Base-by-base conservation (phyloP, 805 yeast genomes). In the Metschnikowia baotianmanensis region DNA sequence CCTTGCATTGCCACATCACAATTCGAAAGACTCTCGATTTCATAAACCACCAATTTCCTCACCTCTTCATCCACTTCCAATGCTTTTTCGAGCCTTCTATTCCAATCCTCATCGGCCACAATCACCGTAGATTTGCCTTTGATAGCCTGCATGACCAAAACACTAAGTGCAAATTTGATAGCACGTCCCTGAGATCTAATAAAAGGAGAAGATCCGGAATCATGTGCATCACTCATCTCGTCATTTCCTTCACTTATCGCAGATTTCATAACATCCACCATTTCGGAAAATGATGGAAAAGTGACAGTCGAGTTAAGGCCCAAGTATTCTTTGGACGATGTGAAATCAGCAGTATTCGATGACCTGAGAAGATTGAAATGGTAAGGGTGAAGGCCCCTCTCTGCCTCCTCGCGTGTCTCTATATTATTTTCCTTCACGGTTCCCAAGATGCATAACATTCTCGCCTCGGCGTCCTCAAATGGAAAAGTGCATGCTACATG, bases 371-470 rank as follows among this genome's bases (percentile, higher is more conserved):
- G 62, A 33, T 74, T 74, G 56, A 80, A 85, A 87, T 90, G 83
- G 58, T 84, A 77, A 0, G 96, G 96, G 58, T 88, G 81, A 21
- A 91, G 63, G 0, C 97, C 97, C 47, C 78, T 79, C 5, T 58
- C 60, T 0, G 96, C 83, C 57, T 88, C 96, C 53, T 88, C 95
- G 2, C 82, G 67, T 0, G 86, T 79, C 50, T 87, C 96, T 2
- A 86, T 71, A 41, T 82, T 71, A 49, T 85, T 85, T 2, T 57
- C 59, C 10, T 71, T 54, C 16, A 76, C 63, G 5, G 86, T 60
- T 11, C 89, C 96, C 33, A 82, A 58, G 15, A 89, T 59, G 55
- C 88, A 82, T 27, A 87, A 63, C 33, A 77, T 52, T 43, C 96
- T 68, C 0, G 90, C 86, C 25, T 77, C 76, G 0, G 84, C 57